A percentile compares a stretch with the other conserved stretches of the same genome.
These are phyloP conservation scores for Coniochaeta sp. DNA, from an alignment of 2,329 filamentous ascomycete genomes.

Conservation along the genomic window DNA sequence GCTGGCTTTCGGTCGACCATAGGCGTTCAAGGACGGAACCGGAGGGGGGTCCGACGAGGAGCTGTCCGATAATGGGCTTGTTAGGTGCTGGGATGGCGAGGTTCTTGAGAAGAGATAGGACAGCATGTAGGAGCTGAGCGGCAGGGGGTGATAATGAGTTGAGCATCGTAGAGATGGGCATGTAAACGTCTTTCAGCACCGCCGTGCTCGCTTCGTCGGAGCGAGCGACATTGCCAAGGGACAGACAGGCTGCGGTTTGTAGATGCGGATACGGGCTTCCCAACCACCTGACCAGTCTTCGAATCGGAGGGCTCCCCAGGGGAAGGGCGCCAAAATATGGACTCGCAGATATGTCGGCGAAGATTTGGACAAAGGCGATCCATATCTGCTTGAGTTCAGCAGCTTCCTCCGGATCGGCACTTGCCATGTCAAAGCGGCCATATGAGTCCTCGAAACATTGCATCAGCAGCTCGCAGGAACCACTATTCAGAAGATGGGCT, in stretches of 20 bases:
- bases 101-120: conserved; percentile 57
- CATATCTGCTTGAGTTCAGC: conserved; percentile 40
- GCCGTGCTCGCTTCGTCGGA: conserved; percentile 45
- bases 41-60: conserved; percentile 31
- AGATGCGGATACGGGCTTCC: conserved; percentile 30
- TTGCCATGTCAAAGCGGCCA: conserved; percentile 27
- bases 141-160: conserved; percentile 13
- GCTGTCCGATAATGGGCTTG: conserved; percentile 40
- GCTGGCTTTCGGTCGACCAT: conserved; percentile 41
- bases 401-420: conserved; percentile 36
- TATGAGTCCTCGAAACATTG: conserved; percentile 40
- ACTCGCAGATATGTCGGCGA: conserved; percentile 40
- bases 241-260: conserved; percentile 51
- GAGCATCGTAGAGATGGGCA: conserved; percentile 31
- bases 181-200: conserved; percentile 35
- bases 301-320: conserved; percentile 27
- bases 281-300: conserved; percentile 34
- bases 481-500: conserved; percentile 32
- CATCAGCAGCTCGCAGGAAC: conserved; percentile 35
- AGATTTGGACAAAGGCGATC: conserved; percentile 39
- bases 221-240: conserved; percentile 54
- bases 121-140: conserved; percentile 46
- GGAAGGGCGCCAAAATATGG: conserved; percentile 28
- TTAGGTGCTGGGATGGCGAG: conserved; percentile 51
- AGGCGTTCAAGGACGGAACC: conserved; percentile 40